Percentiles rank a stretch among this genome's conserved stretches.
These are phyloP conservation scores for Plasmopara muralis DNA, from an alignment of 352 stramenopile species.

Conservation along the genomic window DNA sequence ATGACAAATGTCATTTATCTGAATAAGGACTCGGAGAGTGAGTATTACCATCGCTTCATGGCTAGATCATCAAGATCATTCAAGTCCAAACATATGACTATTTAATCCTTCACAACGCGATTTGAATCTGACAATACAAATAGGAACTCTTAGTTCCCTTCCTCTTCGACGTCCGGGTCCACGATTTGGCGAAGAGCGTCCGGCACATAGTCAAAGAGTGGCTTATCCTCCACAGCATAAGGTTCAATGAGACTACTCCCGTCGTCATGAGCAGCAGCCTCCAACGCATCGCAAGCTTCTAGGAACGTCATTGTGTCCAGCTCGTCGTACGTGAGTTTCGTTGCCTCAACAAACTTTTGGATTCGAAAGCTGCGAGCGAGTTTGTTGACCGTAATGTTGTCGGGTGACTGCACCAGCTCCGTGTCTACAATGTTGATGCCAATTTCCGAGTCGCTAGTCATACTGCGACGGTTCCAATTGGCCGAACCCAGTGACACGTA, in stretches of 20 bases:
- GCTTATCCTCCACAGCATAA: constrained; percentile 26
- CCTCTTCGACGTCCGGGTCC: constrained; percentile 28
- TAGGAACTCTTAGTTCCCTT: constrained; percentile 5
- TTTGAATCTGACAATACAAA: not conserved
- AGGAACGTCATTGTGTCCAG: constrained; percentile 31
- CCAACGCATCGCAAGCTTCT: constrained; percentile 24
- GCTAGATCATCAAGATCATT: no score
- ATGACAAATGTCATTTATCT: no score
- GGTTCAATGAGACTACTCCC: constrained; percentile 30
- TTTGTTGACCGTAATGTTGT: constrained; percentile 37
- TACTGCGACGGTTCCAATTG: constrained; percentile 90
- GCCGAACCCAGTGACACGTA: constrained; percentile 79
- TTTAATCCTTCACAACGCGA: not conserved
- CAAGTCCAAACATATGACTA: no score
- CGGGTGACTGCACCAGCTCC: constrained; percentile 25
- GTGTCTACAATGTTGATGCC: constrained; percentile 48
- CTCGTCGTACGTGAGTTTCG: constrained; percentile 29
- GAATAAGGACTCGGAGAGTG: no score
- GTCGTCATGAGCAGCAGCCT: constrained; percentile 21
- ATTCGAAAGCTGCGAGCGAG: constrained; percentile 40
- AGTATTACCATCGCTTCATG: no score
- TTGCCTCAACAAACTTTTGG: constrained; percentile 49
- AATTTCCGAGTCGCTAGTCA: constrained; percentile 64
- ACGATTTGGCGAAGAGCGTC: constrained; percentile 32
- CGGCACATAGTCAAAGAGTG: constrained; percentile 29